phyloP scores from a whole-genome alignment of 805 yeast genomes.

The Candida germanica region DNA sequence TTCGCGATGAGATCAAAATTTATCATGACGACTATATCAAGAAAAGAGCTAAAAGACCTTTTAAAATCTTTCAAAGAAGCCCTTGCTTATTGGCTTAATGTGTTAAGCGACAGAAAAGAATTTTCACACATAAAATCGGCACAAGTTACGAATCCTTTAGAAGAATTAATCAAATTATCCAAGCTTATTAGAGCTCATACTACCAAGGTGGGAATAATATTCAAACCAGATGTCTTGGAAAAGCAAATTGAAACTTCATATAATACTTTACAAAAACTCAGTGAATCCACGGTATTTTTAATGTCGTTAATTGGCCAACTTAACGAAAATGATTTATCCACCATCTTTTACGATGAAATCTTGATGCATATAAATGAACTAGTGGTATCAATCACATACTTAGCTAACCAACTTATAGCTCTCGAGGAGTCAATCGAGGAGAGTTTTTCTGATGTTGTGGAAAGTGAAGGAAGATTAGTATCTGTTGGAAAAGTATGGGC shows the following conservation, averaged over 20 bases:
- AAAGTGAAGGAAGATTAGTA: conserved; percentile 22
- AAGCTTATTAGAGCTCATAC: conserved; percentile 68
- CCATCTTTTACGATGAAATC: conserved; percentile 37
- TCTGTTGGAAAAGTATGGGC: conserved; percentile 53
- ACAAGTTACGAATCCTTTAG: conserved; percentile 43
- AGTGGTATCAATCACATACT: conserved; percentile 16
- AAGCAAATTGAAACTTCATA: conserved; percentile 48
- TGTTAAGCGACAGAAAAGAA: conserved; percentile 12
- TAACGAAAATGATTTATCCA: conserved; percentile 25
- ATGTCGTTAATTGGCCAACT: conserved; percentile 42
- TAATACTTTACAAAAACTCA: conserved; percentile 45
- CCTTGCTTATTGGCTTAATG: conserved; percentile 24
- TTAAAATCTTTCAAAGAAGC: conserved; percentile 29
- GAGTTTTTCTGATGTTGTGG: conserved; percentile 10
- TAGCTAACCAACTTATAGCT: conserved; percentile 26
- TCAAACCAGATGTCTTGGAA: conserved; percentile 52
- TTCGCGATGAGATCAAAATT: no score
- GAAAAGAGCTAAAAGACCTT: conserved; percentile 21
- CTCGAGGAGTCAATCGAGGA: conserved; percentile 10
- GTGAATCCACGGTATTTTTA: conserved; percentile 42
- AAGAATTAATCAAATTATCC: conserved; percentile 58
- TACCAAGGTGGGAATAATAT: conserved; percentile 72
- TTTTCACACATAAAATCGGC: conserved; percentile 24
- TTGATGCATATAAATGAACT: conserved; percentile 19
- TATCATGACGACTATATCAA: conserved; percentile 14